A percentile compares a stretch with the other conserved stretches of the same genome.
Evolutionary conservation across 768 basidiomycete genomes (phyloP).

Genomic region (Sporobolomyces roseus): DNA sequence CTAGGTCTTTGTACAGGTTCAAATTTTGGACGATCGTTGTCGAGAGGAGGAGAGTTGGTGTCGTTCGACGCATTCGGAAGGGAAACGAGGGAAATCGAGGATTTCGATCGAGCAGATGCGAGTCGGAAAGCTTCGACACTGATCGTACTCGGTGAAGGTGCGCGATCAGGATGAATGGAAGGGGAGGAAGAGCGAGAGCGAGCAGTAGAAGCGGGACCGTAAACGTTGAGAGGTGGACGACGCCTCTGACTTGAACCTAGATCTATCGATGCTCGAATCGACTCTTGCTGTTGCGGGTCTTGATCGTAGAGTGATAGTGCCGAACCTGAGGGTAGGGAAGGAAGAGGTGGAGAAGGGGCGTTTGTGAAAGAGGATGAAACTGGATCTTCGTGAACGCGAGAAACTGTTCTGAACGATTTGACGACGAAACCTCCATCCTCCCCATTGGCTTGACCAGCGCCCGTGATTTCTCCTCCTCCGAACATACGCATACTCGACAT

Average conservation of each 20-base stretch:
- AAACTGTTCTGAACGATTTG: constrained; percentile 35
- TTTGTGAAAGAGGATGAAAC: neutral
- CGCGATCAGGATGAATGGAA: constrained; percentile 9
- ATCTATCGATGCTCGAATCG: constrained; percentile 26
- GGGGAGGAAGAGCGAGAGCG: neutral
- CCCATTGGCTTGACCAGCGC: neutral
- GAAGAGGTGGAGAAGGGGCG: neutral
- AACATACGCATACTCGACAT: constrained; percentile 15
- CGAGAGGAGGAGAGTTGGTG: neutral
- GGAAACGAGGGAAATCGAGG: constrained; percentile 35
- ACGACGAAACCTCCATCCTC: constrained; percentile 37
- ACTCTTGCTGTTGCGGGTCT: constrained; percentile 7
- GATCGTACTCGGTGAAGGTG: constrained; percentile 30
- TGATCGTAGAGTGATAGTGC: neutral
- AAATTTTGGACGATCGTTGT: constrained; percentile 23
- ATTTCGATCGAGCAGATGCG: constrained; percentile 31
- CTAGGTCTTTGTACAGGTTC: constrained; percentile 30
- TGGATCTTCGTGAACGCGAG: constrained; percentile 39
- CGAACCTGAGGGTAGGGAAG: neutral
- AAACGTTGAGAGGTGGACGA: constrained; percentile 30
- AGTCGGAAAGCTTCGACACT: constrained; percentile 32
- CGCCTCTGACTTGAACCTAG: constrained; percentile 8
- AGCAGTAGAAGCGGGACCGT: neutral
- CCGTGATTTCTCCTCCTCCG: neutral
- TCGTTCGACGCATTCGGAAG: too few species aligned